A percentile compares a stretch with the other conserved stretches of the same genome.
These are phyloP conservation scores for Neurospora sp. DNA, from an alignment of 495 filamentous ascomycete species.

Conservation along the genomic window DNA sequence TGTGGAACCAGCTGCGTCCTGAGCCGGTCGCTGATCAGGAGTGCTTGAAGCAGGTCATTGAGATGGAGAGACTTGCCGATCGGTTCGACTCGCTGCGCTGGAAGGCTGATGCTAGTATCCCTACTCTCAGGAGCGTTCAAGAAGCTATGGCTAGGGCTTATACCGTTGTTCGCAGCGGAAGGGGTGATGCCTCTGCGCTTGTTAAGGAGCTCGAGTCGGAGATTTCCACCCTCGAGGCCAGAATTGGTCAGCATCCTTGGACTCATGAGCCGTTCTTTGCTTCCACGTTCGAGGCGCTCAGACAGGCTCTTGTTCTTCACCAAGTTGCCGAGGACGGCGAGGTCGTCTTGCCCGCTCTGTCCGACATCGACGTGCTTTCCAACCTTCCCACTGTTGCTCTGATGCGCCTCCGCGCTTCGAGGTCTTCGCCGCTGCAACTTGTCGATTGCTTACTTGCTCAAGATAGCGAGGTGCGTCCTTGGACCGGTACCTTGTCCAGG, in stretches of 20 bases:
- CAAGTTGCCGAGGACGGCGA: slow-evolving; percentile 12
- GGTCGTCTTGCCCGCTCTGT: slow-evolving; percentile 7
- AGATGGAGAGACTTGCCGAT: slow-evolving; percentile 59
- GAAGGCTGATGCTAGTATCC: slow-evolving; percentile 34
- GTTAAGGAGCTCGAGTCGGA: slow-evolving; percentile 45
- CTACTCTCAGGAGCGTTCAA: slow-evolving; percentile 36
- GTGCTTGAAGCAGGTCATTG: slow-evolving; percentile 44
- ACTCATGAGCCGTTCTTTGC: slow-evolving; percentile 45
- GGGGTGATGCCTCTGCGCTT: slow-evolving; percentile 33
- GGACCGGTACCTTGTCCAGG: slow-evolving; percentile 44
- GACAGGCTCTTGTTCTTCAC: slow-evolving; percentile 49
- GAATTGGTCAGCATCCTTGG: slow-evolving; percentile 28
- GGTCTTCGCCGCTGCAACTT: slow-evolving; percentile 28
- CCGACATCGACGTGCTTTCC: slow-evolving; percentile 34
- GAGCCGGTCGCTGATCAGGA: slow-evolving; percentile 27
- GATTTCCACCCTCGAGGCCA: slow-evolving; percentile 43
- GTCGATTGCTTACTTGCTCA: slow-evolving; percentile 34
- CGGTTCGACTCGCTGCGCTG: slow-evolving; percentile 59
- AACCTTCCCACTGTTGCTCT: slow-evolving; percentile 32
- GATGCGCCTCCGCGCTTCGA: slow-evolving; percentile 33
- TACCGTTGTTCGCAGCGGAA: slow-evolving; percentile 32
- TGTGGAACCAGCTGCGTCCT: slow-evolving; percentile 70
- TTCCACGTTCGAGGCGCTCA: slow-evolving; percentile 53
- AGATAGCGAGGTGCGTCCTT: slow-evolving; percentile 27
- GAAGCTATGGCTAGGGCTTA: slow-evolving; percentile 44